Evolutionary conservation across 2,329 filamentous ascomycete genomes (phyloP), one percentile per base, ranked within the genome.

Genomic region (Colletotrichum tabaci): DNA sequence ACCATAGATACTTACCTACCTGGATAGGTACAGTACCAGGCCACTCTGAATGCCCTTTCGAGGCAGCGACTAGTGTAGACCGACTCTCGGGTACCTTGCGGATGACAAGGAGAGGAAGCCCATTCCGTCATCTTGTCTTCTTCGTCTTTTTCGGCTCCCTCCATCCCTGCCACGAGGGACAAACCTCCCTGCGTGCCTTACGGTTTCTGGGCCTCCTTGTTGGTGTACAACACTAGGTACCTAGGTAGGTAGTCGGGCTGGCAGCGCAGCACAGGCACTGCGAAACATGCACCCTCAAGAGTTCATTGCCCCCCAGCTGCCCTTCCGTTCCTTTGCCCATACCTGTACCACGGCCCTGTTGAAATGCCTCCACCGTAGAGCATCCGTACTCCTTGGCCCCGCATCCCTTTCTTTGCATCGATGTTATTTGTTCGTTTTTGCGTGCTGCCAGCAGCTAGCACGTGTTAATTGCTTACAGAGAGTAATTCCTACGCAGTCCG

Each of bases 161-260:
- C 1, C 13, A 61, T 67, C 55, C 56, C 64, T 61, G 64, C 64
- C 64, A 46, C 47, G 13, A 44, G 23, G 40, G 40, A 26, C 26
- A 55, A 23, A 35, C 49, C 65, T 67, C 65, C 65, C 65, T 67
- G 47, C 49, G 65, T 40, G 47, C 55, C 23, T 61, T 18, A n/a
- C 52, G 21, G 38, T 40, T 67, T 26, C 65, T 49, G 30, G 15
- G 40, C 23, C 50, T 47, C 23, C 62, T 62, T 26, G 26, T 30
- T n/a, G 50, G 26, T 23, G 30, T 9, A 30, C 5, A 30, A 7
- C 8, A 30, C 30, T 9, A 30, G 30, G 30, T 30, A 30, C 30
- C 30, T 30, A 30, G 30, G 30, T 30, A 30, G 30, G 30, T 8
- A 30, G 30, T 30, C 30, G 30, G 30, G 30, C 30, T 30, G 7